A percentile compares a stretch with the other conserved stretches of the same genome.
These are phyloP conservation scores for Pisolithus tinctorius DNA, from an alignment of 768 basidiomycete species.

Conservation along the genomic window DNA sequence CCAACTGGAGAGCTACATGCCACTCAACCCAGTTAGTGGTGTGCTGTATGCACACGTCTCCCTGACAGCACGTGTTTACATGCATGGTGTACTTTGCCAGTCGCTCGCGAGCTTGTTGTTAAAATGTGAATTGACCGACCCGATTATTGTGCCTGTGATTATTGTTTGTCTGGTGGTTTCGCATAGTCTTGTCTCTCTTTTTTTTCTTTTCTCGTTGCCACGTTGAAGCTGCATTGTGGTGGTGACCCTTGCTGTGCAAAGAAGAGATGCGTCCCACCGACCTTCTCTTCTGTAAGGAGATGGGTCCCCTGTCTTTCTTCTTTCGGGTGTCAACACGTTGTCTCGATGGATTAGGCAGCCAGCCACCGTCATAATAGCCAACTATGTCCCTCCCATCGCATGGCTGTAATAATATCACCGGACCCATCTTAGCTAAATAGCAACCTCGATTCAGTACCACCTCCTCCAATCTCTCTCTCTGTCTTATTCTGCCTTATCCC, in stretches of 20 bases:
- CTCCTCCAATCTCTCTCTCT: conserved; percentile 9
- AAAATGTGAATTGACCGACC: not conserved
- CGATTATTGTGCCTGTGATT: conserved; percentile 9
- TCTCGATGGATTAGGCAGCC: conserved; percentile 26
- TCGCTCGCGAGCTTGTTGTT: not conserved
- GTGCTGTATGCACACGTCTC: not conserved
- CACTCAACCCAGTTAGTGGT: no score
- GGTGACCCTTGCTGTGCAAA: not conserved
- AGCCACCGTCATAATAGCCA: conserved; percentile 16
- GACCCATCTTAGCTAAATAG: conserved; percentile 23
- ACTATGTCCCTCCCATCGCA: conserved; percentile 17
- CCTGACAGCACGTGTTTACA: not conserved
- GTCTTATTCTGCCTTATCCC: conserved; percentile 4
- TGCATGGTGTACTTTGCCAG: not conserved
- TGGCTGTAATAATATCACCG: conserved; percentile 30
- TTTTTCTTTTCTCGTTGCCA: conserved; percentile 9
- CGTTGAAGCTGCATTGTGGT: conserved; percentile 17
- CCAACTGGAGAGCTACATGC: no score
- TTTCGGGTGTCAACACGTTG: conserved; percentile 28
- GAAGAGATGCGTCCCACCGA: not conserved
- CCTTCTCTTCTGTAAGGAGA: conserved; percentile 11
- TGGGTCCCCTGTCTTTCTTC: conserved; percentile 14
- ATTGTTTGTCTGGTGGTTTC: not conserved
- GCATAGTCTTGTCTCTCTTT: not conserved
- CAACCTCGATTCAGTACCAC: conserved; percentile 8